phyloP scores from a whole-genome alignment of 2,329 filamentous ascomycete genomes.

The Diaporthe sp. region DNA sequence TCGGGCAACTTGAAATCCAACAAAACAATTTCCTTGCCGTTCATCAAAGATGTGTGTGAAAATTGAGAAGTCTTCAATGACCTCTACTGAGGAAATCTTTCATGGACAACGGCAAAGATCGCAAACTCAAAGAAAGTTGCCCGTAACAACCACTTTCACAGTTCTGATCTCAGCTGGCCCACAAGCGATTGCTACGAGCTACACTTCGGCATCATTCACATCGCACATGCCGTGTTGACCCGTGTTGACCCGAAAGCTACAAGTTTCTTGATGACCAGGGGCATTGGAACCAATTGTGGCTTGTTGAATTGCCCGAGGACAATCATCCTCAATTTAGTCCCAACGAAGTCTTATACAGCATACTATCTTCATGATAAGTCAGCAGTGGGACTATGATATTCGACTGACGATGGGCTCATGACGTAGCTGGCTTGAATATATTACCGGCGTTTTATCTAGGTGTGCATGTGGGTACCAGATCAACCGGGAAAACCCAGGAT shows the following conservation, averaged over 20 bases:
- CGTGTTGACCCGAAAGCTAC: conserved; percentile 47
- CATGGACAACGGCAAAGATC: not conserved
- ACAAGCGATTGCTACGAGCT: conserved; percentile 61
- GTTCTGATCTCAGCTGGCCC: too few species aligned
- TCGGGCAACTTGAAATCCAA: not conserved
- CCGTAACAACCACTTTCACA: too few species aligned
- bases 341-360: conserved; percentile 34
- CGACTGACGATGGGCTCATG: conserved; percentile 50
- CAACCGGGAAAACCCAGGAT: not conserved
- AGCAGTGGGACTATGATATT: conserved; percentile 50
- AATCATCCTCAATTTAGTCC: too few species aligned
- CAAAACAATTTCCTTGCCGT: not conserved
- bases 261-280: too few species aligned
- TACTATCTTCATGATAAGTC: conserved; percentile 45
- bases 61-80: not conserved
- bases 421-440: conserved; percentile 39
- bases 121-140: not conserved
- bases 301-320: conserved; percentile 53
- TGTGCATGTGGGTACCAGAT: too few species aligned
- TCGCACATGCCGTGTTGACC: conserved; percentile 64
- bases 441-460: not conserved
- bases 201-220: conserved; percentile 62
- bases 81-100: not conserved
- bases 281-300: conserved; percentile 52
- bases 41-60: not conserved